These are phyloP conservation scores for Moringa oleifera DNA, from an alignment of 345 rosid genomes.

Conservation along the genomic window DNA sequence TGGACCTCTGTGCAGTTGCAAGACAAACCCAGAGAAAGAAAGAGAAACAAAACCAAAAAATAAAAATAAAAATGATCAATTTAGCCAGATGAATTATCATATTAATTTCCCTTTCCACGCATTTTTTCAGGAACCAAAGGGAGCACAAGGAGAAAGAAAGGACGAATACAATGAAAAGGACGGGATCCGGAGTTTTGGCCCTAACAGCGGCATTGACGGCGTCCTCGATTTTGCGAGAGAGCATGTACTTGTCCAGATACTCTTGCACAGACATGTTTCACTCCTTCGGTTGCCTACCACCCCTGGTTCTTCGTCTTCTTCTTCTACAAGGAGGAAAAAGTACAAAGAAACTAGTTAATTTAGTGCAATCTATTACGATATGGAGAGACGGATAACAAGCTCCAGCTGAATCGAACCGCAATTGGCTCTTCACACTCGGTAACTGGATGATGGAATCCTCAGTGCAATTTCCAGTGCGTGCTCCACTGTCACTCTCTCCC, in stretches of 20 bases:
- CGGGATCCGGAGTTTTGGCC: slow-evolving; percentile 89
- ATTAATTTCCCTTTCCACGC: neutral
- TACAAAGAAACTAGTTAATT: no score
- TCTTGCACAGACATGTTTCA: slow-evolving; percentile 88
- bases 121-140: slow-evolving; percentile 1
- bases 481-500: no score
- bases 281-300: neutral
- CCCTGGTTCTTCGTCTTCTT: neutral
- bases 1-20: neutral
- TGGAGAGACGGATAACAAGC: no score
- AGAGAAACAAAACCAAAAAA: no score
- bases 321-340: no score
- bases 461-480: no score
- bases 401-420: no score
- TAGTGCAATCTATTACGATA: no score
- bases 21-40: no score
- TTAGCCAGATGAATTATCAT: neutral
- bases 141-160: slow-evolving; percentile 3
- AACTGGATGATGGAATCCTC: no score
- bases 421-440: no score
- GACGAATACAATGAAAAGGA: slow-evolving; percentile 74
- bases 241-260: slow-evolving; percentile 84
- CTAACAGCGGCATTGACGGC: slow-evolving; percentile 99
- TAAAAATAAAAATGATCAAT: no score
- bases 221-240: slow-evolving; percentile 93